These are phyloP conservation scores for Verticillium klebahnii DNA, from an alignment of 2,329 filamentous ascomycete species.

Conservation along the genomic window DNA sequence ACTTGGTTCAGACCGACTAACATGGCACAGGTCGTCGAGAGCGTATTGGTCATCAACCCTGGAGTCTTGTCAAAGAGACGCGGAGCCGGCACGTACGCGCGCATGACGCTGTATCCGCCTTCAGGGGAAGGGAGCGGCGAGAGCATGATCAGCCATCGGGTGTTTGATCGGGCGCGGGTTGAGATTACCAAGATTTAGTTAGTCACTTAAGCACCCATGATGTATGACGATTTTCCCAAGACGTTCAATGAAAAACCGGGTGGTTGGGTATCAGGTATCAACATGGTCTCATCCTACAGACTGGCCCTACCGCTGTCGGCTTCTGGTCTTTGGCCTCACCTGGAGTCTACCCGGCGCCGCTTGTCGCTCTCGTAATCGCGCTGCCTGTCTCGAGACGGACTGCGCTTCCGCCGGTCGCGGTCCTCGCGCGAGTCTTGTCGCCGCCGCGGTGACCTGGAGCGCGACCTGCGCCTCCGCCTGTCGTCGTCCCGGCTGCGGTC, in stretches of 20 bases:
- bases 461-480: slow-evolving; percentile 31
- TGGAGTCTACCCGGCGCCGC: slow-evolving; percentile 49
- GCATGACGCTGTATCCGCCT: slow-evolving; percentile 69
- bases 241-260: slow-evolving; percentile 3
- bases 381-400: slow-evolving; percentile 49
- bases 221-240: not conserved
- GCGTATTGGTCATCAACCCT: slow-evolving; percentile 85
- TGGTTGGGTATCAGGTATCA: slow-evolving; percentile 14
- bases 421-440: slow-evolving; percentile 34
- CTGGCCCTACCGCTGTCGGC: not conserved
- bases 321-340: slow-evolving; percentile 14
- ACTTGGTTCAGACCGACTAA: not conserved
- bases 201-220: slow-evolving; percentile 7
- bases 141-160: slow-evolving; percentile 62
- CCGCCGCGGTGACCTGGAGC: slow-evolving; percentile 49
- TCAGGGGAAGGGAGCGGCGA: slow-evolving; percentile 53
- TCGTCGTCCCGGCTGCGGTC: slow-evolving; percentile 26
- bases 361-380: slow-evolving; percentile 52
- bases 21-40: slow-evolving; percentile 73
- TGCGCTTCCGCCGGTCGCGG: slow-evolving; percentile 49
- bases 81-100: slow-evolving; percentile 80
- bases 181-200: slow-evolving; percentile 75
- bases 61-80: slow-evolving; percentile 80
- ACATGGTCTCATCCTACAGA: slow-evolving; percentile 4
- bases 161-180: slow-evolving; percentile 80